Base-by-base conservation (phyloP, 23 red algal species). In the Pyropia yezoensis region DNA sequence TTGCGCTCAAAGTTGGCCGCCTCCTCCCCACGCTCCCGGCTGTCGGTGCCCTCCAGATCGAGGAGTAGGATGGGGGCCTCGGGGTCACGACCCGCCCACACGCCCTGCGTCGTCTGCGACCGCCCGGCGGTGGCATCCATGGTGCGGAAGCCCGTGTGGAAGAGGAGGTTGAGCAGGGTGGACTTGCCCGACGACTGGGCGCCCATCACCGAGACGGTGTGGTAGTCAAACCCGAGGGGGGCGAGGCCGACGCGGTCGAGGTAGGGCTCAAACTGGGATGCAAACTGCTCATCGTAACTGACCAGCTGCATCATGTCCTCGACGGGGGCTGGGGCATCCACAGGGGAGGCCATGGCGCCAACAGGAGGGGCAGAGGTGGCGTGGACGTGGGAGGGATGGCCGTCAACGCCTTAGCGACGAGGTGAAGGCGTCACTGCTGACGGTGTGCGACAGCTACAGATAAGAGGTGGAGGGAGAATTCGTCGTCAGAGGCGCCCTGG, bases 11-110 rank as follows among this genome's bases (percentile, higher is more conserved):
- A 96, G 28, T 50, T 75, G 26, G 67, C 85, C 18, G 92, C 92
- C 54, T 72, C 79, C 51, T 96, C 92, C n/a, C 92, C 92, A 24
- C 92, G 80, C 56, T 96, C 92, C n/a, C 92, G 74, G 14, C 73
- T 82, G 66, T 96, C 92, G 14, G 92, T 96, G 53, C 92, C 92
- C 70, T 96, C 92, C 65, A 96, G 69, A 59, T 96, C 92, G 52
- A 96, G 53, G 33, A 96, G 85, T 52, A 96, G 69, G 47, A 78
- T 82, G 32, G 61, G 59, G 14, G 67, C 50, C 21, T 69, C 59
- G 16, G 51, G 25, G 63, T 96, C 91, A 16, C 65, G 67, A 1
- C 92, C 87, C 7, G 90, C 66, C 92, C 92, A 96, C 18, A 96
- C 82, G 33, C 92, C 92, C 66, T 89, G 84, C 26, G 92, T 96